Percentiles rank a stretch among this genome's conserved stretches.
phyloP scores from a whole-genome alignment of 768 basidiomycete genomes.

The Calocybe gangraenosa region DNA sequence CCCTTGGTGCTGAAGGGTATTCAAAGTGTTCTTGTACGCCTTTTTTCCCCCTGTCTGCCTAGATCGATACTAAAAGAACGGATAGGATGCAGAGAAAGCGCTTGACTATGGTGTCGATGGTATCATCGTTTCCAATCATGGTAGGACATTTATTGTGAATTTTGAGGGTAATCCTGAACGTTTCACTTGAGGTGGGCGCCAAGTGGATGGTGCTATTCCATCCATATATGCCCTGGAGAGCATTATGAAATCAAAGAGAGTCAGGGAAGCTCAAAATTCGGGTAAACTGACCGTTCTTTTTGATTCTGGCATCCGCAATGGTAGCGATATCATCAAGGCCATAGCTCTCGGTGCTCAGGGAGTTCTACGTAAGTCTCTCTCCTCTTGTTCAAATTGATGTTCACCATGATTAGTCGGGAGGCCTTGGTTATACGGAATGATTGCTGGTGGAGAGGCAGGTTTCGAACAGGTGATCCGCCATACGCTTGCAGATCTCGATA shows the following conservation, averaged over 20 bases:
- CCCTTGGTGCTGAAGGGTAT: conserved; percentile 78
- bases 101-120: conserved; percentile 63
- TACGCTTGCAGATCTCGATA: conserved; percentile 65
- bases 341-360: conserved; percentile 83
- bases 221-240: conserved; percentile 67
- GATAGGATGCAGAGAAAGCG: conserved; percentile 66
- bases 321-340: conserved; percentile 81
- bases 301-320: conserved; percentile 80
- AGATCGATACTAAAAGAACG: background rate
- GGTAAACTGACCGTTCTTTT: conserved; percentile 70
- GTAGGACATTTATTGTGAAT: conserved; percentile 27
- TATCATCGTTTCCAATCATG: conserved; percentile 80
- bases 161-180: background rate
- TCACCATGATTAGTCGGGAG: conserved; percentile 49
- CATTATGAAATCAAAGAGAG: conserved; percentile 59
- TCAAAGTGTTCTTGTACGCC: conserved; percentile 52
- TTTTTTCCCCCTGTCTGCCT: background rate
- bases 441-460: conserved; percentile 67
- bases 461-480: conserved; percentile 70
- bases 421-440: conserved; percentile 72
- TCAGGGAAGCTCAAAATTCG: conserved; percentile 50
- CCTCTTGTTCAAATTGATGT: background rate
- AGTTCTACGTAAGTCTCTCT: conserved; percentile 54
- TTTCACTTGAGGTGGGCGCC: conserved; percentile 51
- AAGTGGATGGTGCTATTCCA: conserved; percentile 75